Percentiles rank a stretch among this genome's conserved stretches.
phyloP scores from a whole-genome alignment of 164 flowering plant species.

The Sedum album region DNA sequence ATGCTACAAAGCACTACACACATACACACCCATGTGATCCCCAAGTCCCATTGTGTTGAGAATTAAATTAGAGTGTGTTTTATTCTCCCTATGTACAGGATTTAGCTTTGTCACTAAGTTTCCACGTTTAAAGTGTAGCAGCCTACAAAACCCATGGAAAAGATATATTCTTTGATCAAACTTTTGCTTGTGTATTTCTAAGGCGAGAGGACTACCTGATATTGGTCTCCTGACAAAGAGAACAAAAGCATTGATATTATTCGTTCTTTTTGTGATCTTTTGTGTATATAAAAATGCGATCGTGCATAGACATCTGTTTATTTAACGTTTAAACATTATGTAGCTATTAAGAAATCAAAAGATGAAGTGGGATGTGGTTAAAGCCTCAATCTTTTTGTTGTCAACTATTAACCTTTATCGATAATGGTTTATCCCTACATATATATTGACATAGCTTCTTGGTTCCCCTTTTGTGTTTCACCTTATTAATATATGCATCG shows the following conservation, averaged over 20 bases:
- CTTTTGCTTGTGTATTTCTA: conserved; percentile 12
- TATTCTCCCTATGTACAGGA: not conserved
- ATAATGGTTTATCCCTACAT: not conserved
- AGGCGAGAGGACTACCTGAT: not conserved
- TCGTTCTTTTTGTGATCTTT: conserved; percentile 1
- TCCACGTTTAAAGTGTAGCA: conserved; percentile 10
- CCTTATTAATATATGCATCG: not conserved
- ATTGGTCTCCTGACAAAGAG: conserved; percentile 7
- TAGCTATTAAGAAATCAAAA: not conserved
- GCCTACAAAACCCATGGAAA: conserved; percentile 47
- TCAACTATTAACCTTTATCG: not conserved
- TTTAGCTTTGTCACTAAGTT: conserved; percentile 3
- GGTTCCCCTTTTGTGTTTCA: not conserved
- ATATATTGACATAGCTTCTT: not conserved
- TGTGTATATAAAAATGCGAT: not conserved
- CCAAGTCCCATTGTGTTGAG: no score
- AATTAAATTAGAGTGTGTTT: not conserved
- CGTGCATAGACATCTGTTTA: not conserved
- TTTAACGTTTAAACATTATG: not conserved
- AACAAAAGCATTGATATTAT: conserved; percentile 6
- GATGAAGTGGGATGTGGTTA: not conserved
- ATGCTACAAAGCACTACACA: no score
- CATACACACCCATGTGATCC: no score
- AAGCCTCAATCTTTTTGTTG: not conserved
- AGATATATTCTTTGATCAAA: conserved; percentile 22